Percentiles rank a stretch among this genome's conserved stretches.
These are phyloP conservation scores for Acanthamoeba royreba DNA, from an alignment of 208 protist genomes.

Conservation along the genomic window DNA sequence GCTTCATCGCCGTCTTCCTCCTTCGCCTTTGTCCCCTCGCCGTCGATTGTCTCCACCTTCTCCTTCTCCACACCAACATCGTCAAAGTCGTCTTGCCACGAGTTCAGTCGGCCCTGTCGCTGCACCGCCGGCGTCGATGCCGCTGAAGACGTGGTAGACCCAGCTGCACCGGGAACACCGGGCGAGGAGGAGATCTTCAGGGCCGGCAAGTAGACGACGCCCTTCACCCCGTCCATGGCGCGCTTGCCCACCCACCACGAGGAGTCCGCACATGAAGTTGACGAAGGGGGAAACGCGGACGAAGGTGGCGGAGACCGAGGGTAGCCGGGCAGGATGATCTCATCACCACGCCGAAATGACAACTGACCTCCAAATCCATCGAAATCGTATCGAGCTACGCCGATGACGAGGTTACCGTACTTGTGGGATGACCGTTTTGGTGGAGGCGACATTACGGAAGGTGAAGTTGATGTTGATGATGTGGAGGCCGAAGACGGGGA, in stretches of 20 bases:
- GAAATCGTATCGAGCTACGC: background rate
- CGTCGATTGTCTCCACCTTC: background rate
- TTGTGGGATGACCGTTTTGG: too few species aligned
- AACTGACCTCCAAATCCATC: constrained; percentile 12
- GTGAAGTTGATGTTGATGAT: too few species aligned
- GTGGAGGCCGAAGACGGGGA: too few species aligned
- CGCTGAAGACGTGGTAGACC: background rate
- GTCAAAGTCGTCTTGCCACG: background rate
- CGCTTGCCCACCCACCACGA: background rate
- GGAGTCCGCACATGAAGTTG: background rate
- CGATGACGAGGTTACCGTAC: too few species aligned
- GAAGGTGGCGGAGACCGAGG: background rate
- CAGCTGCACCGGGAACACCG: background rate
- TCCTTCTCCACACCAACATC: background rate
- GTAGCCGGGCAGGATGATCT: background rate
- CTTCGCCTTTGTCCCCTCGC: background rate
- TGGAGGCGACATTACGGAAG: too few species aligned
- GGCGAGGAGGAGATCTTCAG: background rate
- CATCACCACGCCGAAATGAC: background rate
- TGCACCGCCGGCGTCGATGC: background rate
- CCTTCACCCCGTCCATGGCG: background rate
- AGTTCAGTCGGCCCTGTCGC: background rate
- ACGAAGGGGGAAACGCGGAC: background rate
- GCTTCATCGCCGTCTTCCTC: too few species aligned
- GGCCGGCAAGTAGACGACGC: background rate